These are phyloP conservation scores for Phialemonium atrogriseum DNA, from an alignment of 2,329 filamentous ascomycete species.

Conservation along the genomic window DNA sequence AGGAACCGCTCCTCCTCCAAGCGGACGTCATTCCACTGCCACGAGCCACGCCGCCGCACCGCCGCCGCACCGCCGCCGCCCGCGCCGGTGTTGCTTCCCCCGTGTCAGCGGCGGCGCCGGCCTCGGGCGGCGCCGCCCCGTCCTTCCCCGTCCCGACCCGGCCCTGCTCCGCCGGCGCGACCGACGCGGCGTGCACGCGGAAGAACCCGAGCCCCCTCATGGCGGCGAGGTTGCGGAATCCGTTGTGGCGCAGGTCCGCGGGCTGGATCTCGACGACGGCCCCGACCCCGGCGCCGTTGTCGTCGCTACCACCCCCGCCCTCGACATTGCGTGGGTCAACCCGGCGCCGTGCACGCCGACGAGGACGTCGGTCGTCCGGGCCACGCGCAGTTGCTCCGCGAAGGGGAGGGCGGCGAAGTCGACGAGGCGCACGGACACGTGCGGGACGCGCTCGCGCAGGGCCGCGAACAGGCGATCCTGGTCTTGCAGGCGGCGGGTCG, in stretches of 20 bases:
- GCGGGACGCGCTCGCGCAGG: slow-evolving; percentile 14
- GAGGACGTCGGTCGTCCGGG: slow-evolving; percentile 29
- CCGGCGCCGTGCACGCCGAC: slow-evolving; percentile 35
- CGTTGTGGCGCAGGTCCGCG: slow-evolving; percentile 21
- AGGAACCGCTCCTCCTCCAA: neutral
- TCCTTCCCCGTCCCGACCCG: too few relatives aligned
- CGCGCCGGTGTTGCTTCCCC: neutral
- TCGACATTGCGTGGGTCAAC: slow-evolving; percentile 32
- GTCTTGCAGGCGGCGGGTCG: slow-evolving; percentile 20
- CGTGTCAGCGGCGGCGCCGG: neutral
- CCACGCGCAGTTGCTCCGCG: slow-evolving; percentile 23
- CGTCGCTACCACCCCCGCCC: slow-evolving; percentile 20
- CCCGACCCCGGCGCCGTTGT: too few relatives aligned
- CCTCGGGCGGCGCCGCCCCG: too few relatives aligned
- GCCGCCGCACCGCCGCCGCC: too few relatives aligned
- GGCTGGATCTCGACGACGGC: slow-evolving; percentile 35
- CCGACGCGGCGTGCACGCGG: slow-evolving; percentile 20
- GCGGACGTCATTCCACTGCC: neutral
- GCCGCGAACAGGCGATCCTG: slow-evolving; percentile 18
- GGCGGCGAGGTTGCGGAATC: slow-evolving; percentile 32
- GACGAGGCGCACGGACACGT: slow-evolving; percentile 21
- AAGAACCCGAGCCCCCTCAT: slow-evolving; percentile 29
- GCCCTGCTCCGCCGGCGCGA: too few relatives aligned
- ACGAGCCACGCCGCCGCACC: neutral
- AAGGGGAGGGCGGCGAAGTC: slow-evolving; percentile 31